phyloP scores from a whole-genome alignment of 768 basidiomycete species.

The Ramaria sp. region DNA sequence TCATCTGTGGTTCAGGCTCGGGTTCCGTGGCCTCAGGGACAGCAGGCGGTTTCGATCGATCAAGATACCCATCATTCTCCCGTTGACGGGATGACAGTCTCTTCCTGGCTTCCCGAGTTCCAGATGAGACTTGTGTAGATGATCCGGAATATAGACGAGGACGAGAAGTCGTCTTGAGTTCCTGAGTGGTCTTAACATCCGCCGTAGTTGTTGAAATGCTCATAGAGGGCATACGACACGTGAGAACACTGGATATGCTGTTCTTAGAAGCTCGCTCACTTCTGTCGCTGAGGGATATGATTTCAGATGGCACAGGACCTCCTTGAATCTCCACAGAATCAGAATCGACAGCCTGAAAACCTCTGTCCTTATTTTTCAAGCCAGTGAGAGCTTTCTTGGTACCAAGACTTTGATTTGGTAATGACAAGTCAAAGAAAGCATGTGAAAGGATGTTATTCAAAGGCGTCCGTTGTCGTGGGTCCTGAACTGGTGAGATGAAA shows the following conservation, averaged over 20 bases:
- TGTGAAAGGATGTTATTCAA: conserved; percentile 19
- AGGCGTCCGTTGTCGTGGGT: conserved; percentile 20
- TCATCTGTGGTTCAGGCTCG: background rate
- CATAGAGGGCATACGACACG: too few species aligned
- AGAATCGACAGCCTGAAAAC: background rate
- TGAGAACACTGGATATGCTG: too few species aligned
- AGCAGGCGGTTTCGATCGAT: background rate
- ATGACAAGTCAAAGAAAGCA: conserved; percentile 21
- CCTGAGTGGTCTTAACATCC: too few species aligned
- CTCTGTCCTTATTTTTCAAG: background rate
- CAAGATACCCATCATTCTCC: background rate
- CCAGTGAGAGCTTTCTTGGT: background rate
- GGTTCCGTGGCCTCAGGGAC: background rate
- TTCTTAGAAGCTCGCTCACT: too few species aligned
- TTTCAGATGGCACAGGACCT: too few species aligned
- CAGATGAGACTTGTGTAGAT: background rate
- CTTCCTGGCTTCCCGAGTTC: background rate
- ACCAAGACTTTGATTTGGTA: conserved; percentile 12
- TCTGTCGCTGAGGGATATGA: too few species aligned
- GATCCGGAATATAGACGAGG: background rate
- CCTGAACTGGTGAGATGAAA: conserved; percentile 12
- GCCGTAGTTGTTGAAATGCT: too few species aligned
- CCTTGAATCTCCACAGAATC: too few species aligned
- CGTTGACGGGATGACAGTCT: background rate
- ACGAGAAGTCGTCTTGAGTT: background rate